A percentile compares a stretch with the other conserved stretches of the same genome.
These are phyloP conservation scores for Cichorium intybus DNA, from an alignment of 140 eudicot genomes.

Conservation along the genomic window DNA sequence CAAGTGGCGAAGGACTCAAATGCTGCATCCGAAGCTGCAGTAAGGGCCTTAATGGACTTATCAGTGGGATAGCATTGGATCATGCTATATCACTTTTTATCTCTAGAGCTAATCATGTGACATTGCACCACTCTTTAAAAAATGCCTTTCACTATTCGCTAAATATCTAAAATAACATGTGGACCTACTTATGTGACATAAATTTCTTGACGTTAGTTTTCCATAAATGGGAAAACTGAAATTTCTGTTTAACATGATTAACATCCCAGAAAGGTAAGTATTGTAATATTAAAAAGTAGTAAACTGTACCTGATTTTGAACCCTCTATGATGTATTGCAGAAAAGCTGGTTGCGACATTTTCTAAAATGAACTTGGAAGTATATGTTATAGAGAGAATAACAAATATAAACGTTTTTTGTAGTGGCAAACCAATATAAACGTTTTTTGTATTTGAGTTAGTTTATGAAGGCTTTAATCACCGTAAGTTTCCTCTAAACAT, in stretches of 20 bases:
- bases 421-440: conserved; percentile 26
- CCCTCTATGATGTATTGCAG: conserved; percentile 35
- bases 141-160: not conserved
- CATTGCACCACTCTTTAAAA: not conserved
- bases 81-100: no score
- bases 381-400: no score
- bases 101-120: no score
- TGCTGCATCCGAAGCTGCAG: no score
- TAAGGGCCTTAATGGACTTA: no score
- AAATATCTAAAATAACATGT: not conserved
- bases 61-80: no score
- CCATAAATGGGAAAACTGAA: not conserved
- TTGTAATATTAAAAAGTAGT: not conserved
- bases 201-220: not conserved
- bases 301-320: no score
- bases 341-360: conserved; percentile 81
- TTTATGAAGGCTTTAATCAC: not conserved
- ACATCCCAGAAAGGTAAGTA: not conserved
- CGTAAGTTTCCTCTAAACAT: conserved; percentile 7
- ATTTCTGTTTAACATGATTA: not conserved
- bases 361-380: no score
- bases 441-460: not conserved
- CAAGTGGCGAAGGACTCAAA: no score
- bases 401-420: no score
- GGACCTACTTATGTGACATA: not conserved